A percentile compares a stretch with the other conserved stretches of the same genome.
Conservation (phyloP, 2,329 filamentous ascomycete species). For the Parastagonospora avenae region DNA sequence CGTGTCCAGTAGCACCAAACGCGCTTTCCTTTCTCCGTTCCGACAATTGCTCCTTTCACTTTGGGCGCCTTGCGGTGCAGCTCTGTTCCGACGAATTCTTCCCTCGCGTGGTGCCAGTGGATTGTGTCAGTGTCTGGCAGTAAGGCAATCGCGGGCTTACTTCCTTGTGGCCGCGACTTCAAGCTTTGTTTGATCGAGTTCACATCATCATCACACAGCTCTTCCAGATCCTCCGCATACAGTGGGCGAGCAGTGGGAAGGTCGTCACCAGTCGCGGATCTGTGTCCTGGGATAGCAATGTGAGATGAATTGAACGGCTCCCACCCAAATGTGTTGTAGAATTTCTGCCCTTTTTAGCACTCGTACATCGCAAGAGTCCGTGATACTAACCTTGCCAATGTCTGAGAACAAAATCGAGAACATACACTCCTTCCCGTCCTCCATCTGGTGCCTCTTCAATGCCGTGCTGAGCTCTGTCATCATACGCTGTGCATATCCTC, state of each 20-base stretch:
- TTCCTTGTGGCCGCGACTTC: slow-evolving; percentile 41
- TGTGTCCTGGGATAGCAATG: slow-evolving; percentile 48
- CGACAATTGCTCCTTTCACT: slow-evolving; percentile 73
- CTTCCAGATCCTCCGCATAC: slow-evolving; percentile 63
- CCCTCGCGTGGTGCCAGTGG: slow-evolving; percentile 78
- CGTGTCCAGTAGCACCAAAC: slow-evolving; percentile 77
- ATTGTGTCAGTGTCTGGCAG: slow-evolving; percentile 71
- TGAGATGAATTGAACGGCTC: slow-evolving; percentile 74
- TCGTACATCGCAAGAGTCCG: slow-evolving; percentile 63
- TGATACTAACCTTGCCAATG: slow-evolving; percentile 68
- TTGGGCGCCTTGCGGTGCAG: slow-evolving; percentile 63
- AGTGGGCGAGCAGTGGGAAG: slow-evolving; percentile 52
- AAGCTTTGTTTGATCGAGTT: slow-evolving; percentile 62
- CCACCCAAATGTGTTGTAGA: slow-evolving; percentile 82
- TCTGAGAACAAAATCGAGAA: slow-evolving; percentile 88
- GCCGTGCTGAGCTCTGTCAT: slow-evolving; percentile 68
- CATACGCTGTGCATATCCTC: slow-evolving; percentile 81
- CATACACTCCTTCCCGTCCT: slow-evolving; percentile 48
- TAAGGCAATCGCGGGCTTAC: slow-evolving; percentile 66
- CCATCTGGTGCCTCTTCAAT: slow-evolving; percentile 59
- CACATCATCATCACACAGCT: slow-evolving; percentile 69
- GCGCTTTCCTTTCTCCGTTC: slow-evolving; percentile 55
- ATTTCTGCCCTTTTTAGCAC: slow-evolving; percentile 75
- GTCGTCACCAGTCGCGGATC: slow-evolving; percentile 2
- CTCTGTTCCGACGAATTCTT: slow-evolving; percentile 74